These are phyloP conservation scores for Phlegmacium glaucopus DNA, from an alignment of 768 basidiomycete species.

Conservation along the genomic window DNA sequence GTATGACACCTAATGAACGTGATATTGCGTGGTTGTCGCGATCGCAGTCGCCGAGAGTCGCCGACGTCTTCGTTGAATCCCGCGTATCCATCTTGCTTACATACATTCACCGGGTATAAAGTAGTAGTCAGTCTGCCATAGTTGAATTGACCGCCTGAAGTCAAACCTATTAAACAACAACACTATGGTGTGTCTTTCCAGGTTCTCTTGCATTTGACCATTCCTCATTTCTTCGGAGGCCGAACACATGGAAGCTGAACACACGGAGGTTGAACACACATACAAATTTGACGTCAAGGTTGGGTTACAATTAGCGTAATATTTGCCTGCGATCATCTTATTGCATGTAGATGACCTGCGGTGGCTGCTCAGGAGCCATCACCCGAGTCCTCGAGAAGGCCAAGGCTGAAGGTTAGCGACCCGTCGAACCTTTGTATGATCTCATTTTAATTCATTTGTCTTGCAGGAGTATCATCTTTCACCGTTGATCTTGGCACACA, in stretches of 20 bases:
- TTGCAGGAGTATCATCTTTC: conserved; percentile 54
- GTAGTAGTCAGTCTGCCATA: too few species aligned
- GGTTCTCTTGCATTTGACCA: background rate
- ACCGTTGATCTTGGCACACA: conserved; percentile 65
- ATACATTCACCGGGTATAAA: too few species aligned
- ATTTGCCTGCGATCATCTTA: background rate
- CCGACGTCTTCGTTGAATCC: too few species aligned
- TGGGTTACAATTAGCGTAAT: conserved; percentile 3
- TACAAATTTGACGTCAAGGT: conserved; percentile 90
- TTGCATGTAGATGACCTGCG: conserved; percentile 71
- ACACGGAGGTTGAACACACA: conserved; percentile 35
- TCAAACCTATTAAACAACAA: too few species aligned
- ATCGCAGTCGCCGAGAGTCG: too few species aligned
- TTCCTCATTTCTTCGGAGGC: conserved; percentile 6
- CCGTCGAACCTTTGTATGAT: background rate
- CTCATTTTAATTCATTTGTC: background rate
- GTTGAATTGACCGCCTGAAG: too few species aligned
- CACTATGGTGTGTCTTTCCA: background rate
- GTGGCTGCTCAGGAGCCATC: conserved; percentile 83
- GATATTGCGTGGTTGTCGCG: background rate
- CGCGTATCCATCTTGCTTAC: background rate
- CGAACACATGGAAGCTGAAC: too few species aligned
- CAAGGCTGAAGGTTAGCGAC: conserved; percentile 38
- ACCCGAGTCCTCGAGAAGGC: conserved; percentile 70
- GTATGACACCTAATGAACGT: background rate